Base-by-base conservation (phyloP, 176 grass and related monocot genomes). In the Aegilops sharonensis region DNA sequence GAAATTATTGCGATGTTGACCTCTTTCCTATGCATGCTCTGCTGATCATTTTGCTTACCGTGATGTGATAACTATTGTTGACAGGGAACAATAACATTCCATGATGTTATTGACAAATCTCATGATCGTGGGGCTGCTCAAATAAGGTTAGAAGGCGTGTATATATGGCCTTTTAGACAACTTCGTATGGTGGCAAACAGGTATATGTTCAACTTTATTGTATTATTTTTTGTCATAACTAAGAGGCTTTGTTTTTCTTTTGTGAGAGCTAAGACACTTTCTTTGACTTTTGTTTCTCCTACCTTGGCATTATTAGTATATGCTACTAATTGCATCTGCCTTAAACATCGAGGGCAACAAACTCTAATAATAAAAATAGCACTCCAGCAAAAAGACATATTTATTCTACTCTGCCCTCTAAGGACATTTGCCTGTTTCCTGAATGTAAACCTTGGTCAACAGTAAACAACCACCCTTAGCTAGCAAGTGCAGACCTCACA, bases 161-260 rank as follows among this genome's bases (percentile, higher is more conserved):
- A 99, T 75, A 92, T 99, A 81, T 99, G 97, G 97, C 94, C 97
- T 83, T 99, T 99, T 87, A 94, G 92, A 81, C 94, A 99, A 90
- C 91, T 99, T 64, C 92, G 97, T 32, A 94, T 99, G 92, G 94
- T 97, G 78, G 94, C 94, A 84, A 95, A 91, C 89, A 97, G 97
- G 97, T 97, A 93, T 32, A 76, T 0, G 37, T 83, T 78, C 77
- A 77, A 15, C 47, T 83, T 42, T 45, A 21, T 78, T 69, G 25
- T 86, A 78, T 62, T 48, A 57, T 82, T 70, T 87, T 59, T 75
- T 25, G 73, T 62, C 83, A 30, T 83, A 82, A 70, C 47, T 57
- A 4, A 47, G 47, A 79, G 40, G 39, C 10, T 68, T 61, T 62
- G 8, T 71, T 75, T 60, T 86, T 20, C 52, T 85, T 45, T 68